Evolutionary conservation across 2,329 filamentous ascomycete genomes (phyloP).

Genomic region (Biscogniauxia marginata): DNA sequence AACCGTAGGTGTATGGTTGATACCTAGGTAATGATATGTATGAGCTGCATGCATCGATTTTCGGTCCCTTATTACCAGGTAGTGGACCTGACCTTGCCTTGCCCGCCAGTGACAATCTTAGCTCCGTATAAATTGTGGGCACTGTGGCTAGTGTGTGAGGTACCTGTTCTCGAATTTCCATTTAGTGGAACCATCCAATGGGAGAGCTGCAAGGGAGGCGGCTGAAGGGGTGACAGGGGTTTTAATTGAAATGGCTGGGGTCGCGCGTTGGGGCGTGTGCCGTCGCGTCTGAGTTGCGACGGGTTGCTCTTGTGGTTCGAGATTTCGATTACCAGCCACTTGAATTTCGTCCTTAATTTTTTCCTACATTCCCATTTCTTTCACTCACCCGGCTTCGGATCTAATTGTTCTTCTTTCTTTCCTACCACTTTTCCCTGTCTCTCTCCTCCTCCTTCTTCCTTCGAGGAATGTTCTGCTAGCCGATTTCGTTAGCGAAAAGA

Average conservation of each 20-base stretch:
- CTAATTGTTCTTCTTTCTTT: slow-evolving; percentile 5
- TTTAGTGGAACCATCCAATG: no score
- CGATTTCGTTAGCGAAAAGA: background rate
- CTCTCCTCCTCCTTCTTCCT: slow-evolving; percentile 14
- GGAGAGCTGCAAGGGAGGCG: background rate
- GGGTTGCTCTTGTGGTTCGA: slow-evolving; percentile 2
- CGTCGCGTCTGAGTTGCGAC: slow-evolving; percentile 12
- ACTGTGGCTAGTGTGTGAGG: background rate
- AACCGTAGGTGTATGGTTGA: no score
- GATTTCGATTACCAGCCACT: slow-evolving; percentile 28
- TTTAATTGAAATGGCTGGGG: slow-evolving; percentile 34
- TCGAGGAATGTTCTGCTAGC: slow-evolving; percentile 19
- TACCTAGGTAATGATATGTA: no score
- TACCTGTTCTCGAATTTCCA: no score
- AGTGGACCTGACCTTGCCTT: no score
- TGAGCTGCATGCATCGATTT: background rate
- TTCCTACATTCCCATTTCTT: slow-evolving; percentile 14
- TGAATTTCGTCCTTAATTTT: slow-evolving; percentile 16
- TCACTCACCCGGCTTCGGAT: slow-evolving; percentile 12
- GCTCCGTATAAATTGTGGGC: no score
- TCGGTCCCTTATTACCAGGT: no score
- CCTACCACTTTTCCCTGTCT: background rate
- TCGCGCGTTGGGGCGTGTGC: slow-evolving; percentile 14
- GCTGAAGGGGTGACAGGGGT: slow-evolving; percentile 18
- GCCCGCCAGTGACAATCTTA: no score